Percentiles rank a stretch among this genome's conserved stretches.
These are phyloP conservation scores for Debaryomyces coudertii DNA, from an alignment of 1,139 yeast species.

Conservation along the genomic window DNA sequence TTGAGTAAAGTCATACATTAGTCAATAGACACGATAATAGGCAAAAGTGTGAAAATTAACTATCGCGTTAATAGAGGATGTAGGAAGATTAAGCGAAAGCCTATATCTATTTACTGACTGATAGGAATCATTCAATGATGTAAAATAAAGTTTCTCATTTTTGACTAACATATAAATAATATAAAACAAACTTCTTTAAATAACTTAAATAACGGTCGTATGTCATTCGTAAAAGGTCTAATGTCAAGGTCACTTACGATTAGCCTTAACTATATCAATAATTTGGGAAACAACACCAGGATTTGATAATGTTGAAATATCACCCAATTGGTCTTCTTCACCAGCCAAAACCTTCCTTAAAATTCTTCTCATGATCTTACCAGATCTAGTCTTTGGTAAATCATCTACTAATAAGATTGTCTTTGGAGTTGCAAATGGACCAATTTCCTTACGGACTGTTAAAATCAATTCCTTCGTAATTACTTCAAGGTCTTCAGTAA, in stretches of 20 bases:
- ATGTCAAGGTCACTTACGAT: not conserved
- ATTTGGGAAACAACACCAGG: conserved; percentile 70
- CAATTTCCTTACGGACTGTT: conserved; percentile 78
- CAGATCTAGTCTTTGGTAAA: conserved; percentile 82
- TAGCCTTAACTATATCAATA: conserved; percentile 57
- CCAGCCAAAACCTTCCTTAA: conserved; percentile 77
- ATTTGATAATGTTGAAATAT: conserved; percentile 74
- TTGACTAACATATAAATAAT: conserved; percentile 7
- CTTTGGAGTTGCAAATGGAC: conserved; percentile 85
- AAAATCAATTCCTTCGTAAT: conserved; percentile 69
- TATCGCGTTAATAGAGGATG: not conserved
- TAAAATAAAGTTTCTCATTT: not conserved
- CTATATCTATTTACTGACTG: not conserved
- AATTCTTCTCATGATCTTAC: conserved; percentile 84
- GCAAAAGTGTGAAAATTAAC: not conserved
- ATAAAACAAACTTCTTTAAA: conserved; percentile 7
- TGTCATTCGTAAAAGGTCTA: not conserved
- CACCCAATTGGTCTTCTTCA: conserved; percentile 79
- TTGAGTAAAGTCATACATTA: not conserved
- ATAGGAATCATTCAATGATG: not conserved
- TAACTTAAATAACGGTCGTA: conserved; percentile 2
- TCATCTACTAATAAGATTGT: conserved; percentile 71
- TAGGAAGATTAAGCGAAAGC: not conserved
- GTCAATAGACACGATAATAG: not conserved
- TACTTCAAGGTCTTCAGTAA: conserved; percentile 51